Percentiles rank a stretch among this genome's conserved stretches.
Conservation (phyloP, 768 basidiomycete genomes). For the Tephrocybe rancida region DNA sequence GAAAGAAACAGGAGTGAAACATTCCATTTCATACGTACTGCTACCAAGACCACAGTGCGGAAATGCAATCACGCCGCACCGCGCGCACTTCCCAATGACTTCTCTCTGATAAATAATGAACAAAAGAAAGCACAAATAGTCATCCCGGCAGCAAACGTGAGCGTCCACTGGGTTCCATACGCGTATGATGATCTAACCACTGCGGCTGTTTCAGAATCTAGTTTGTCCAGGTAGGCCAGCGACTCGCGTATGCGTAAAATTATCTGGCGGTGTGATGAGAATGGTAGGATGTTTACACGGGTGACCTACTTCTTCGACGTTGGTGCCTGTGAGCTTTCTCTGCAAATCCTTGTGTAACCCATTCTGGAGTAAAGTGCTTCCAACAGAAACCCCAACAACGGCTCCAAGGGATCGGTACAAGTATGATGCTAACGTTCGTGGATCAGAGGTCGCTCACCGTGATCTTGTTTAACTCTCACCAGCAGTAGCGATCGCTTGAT, state of each 20-base stretch:
- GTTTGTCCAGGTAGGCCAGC: constrained; percentile 42
- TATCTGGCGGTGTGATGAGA: constrained; percentile 31
- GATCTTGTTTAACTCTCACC: constrained; percentile 33
- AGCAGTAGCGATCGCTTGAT: constrained; percentile 66
- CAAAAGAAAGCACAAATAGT: constrained; percentile 40
- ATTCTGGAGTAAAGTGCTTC: constrained; percentile 54
- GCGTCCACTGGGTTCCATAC: constrained; percentile 44
- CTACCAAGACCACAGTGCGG: no score
- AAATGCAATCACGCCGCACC: background rate
- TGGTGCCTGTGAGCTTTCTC: constrained; percentile 37
- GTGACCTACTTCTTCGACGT: constrained; percentile 50
- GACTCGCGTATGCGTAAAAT: constrained; percentile 49
- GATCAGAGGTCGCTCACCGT: background rate
- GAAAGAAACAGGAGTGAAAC: no score
- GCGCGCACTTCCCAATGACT: constrained; percentile 25
- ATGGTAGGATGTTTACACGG: no score
- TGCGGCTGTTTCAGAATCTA: constrained; percentile 34
- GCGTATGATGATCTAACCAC: constrained; percentile 43
- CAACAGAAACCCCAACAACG: constrained; percentile 54
- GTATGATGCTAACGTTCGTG: constrained; percentile 46
- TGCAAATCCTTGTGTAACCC: constrained; percentile 44
- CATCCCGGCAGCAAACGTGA: constrained; percentile 46
- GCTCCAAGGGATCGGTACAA: constrained; percentile 64
- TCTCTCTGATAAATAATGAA: constrained; percentile 54
- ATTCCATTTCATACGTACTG: no score